Conservation (phyloP, 2,329 filamentous ascomycete species). For the Teratosphaeria epicoccoides region DNA sequence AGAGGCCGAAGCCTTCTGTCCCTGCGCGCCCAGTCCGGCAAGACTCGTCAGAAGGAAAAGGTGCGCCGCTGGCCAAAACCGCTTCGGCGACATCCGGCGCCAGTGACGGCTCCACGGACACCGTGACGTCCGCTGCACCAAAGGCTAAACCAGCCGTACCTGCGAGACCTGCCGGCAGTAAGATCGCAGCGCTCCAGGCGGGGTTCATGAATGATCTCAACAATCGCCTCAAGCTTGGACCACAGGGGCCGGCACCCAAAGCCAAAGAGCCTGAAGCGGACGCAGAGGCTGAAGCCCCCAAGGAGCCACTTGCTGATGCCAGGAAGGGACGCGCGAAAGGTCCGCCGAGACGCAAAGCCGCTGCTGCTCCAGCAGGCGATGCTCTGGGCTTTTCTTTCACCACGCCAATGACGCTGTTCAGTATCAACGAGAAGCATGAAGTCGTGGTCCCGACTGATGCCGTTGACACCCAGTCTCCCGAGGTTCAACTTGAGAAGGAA, state of each 20-base stretch:
- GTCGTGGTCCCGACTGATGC: conserved; percentile 13
- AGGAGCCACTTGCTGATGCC: conserved; percentile 74
- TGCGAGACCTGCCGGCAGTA: conserved; percentile 63
- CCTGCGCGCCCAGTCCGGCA: conserved; percentile 42
- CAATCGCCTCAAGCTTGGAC: conserved; percentile 75
- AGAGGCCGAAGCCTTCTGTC: conserved; percentile 51
- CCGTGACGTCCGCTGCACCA: conserved; percentile 27
- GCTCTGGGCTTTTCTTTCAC: conserved; percentile 27
- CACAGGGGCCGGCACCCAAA: conserved; percentile 56
- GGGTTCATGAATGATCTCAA: conserved; percentile 92
- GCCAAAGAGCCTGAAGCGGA: conserved; percentile 58
- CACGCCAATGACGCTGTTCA: conserved; percentile 29
- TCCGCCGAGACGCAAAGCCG: conserved; percentile 64
- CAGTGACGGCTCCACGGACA: conserved; percentile 7
- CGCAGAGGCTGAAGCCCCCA: conserved; percentile 40
- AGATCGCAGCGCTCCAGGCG: conserved; percentile 83
- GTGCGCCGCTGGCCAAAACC: conserved; percentile 7
- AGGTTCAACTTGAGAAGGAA: conserved; percentile 14
- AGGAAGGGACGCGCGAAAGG: conserved; percentile 84
- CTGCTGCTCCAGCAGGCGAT: conserved; percentile 26
- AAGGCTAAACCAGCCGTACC: conserved; percentile 81
- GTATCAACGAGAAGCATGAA: conserved; percentile 33
- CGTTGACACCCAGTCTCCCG: conserved; percentile 17
- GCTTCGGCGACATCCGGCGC: conserved; percentile 16
- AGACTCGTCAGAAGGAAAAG: conserved; percentile 7